Evolutionary conservation across 1,139 yeast genomes (phyloP), one percentile per base, ranked within the genome.

Genomic region (Geotrichum citri-aurantii): DNA sequence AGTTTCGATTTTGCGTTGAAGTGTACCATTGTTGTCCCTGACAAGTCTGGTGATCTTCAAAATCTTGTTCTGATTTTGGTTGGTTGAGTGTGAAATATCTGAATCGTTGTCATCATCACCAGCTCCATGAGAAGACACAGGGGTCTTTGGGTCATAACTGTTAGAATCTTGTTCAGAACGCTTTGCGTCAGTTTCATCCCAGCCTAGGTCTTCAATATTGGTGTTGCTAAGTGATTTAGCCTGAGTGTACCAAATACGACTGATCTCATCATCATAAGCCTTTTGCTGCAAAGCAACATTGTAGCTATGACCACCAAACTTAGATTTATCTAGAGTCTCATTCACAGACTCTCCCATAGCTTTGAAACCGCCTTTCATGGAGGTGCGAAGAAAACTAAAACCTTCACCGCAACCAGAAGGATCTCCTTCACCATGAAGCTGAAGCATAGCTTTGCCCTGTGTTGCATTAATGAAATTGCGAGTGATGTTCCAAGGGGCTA

Each of bases 401-500:
- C 95, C 96, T 63, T 89, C 87, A 0, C 96, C 95, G 63, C 88
- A 83, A 40, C 96, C 97, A 0, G 96, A 85, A 1, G 97, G 96
- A 71, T 93, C 99, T 55, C 98, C 99, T 62, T 87, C 95, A n/a
- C 97, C 97, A 69, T 90, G 91, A 48, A 95, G 81, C 69, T 92
- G 97, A 52, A 95, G 79, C 98, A 93, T 93, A 0, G 97, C 95
- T 68, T 95, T 92, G 59, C 97, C 95, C 69, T 92, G 98, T 40
- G 96, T 92, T 6, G 99, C 95, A 69, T 85, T 88, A 61, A 92
- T 84, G 68, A 95, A 95, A 71, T 93, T 95, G 62, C 92, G 80
- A 0, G 97, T 85, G 21, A 88, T 79, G 70, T 88, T 91, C 99
- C 99, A 95, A 0, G 97, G 95, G 0, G 97, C 86, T 55, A 90